Evolutionary conservation across 139 green algal genomes (phyloP), one percentile per base, ranked within the genome.

Genomic region (Medakamo hakoo): DNA sequence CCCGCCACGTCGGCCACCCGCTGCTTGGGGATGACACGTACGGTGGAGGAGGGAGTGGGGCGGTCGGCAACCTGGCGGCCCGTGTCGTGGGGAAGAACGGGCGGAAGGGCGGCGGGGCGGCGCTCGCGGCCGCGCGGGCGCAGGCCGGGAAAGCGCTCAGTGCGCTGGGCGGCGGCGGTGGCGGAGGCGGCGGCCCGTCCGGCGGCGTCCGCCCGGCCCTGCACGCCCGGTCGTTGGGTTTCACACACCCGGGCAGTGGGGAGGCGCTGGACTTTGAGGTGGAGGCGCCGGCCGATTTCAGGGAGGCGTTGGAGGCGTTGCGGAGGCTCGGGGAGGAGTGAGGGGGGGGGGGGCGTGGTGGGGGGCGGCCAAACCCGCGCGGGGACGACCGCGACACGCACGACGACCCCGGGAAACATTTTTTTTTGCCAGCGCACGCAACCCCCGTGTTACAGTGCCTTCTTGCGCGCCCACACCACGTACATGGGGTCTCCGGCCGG

Each of bases 21-120:
- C 73, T 98, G n/a, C 60, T 97, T 16, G 85, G 77, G 0, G 92
- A 98, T 62, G 80, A 84, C 3, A 76, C 74, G 1, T 98, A 98
- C 69, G 82, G 86, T 22, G 88, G 90, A n/a, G n/a, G n/a, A n/a
- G n/a, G n/a, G n/a, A n/a, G n/a, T n/a, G n/a, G n/a, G n/a, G 14
- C 31, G 48, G 23, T 26, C 27, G 2, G 67, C 63, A 18, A 59
- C 16, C 63, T 57, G 19, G 60, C 24, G 32, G 69, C 61, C 23
- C 49, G 26, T 63, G 57, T 61, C 28, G n/a, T n/a, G n/a, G n/a
- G 40, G 40, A 52, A 52, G 16, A 52, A 16, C 40, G 40, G 66
- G 62, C n/a, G 26, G 30, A 70, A 57, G 60, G 23, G 30, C 21
- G 30, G 18, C 68, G 31, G 26, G 29, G 52, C 52, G 62, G 3